Base-by-base conservation (phyloP, 768 basidiomycete genomes). In the Cystofilobasidium capitatum region DNA sequence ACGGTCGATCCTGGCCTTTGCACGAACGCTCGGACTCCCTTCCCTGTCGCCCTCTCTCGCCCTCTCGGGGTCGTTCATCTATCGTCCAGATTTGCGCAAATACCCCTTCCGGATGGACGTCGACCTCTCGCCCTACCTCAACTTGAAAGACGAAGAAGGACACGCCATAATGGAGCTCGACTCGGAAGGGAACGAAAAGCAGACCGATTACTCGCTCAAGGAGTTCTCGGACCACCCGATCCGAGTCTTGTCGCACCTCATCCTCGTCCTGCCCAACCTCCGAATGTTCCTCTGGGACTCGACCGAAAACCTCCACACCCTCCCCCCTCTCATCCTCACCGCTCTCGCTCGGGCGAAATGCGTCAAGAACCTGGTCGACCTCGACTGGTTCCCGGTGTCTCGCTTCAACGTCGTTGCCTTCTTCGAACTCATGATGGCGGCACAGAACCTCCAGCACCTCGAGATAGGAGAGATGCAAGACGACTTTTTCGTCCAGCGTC, bases 301-400 rank as follows among this genome's bases (percentile, higher is more conserved):
- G 35, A 66, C 65, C 0, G 65, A 66, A 17, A 66, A 66, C 36
- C 65, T 66, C 1, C 58, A 59, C 17, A n/a, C 44, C 22, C 44
- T 66, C 2, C 65, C 65, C 3, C 35, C 58, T 17, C 44, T 59
- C 36, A 49, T 66, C 3, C 58, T 66, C 17, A 45, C 57, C 2
- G 58, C 65, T 6, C 39, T 66, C 3, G 31, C 58, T 3, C 29
- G 44, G 17, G 42, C 65, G 1, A 42, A 29, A 6, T 66, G 65
- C 22, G 58, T 42, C 2, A 5, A 4, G 0, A 39, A 59, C 1
- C 10, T 66, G 22, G 49, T 49, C 9, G 65, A 58, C 24, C 57
- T 66, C 24, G 65, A 66, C 45, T 66, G 65, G 65, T 66, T 66
- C 39, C 65, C 65, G n/a, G 58, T 66, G 1, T 58, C 65, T 13